Evolutionary conservation across 148 eudicot species (phyloP).

Genomic region (Chenopodium quinoa): DNA sequence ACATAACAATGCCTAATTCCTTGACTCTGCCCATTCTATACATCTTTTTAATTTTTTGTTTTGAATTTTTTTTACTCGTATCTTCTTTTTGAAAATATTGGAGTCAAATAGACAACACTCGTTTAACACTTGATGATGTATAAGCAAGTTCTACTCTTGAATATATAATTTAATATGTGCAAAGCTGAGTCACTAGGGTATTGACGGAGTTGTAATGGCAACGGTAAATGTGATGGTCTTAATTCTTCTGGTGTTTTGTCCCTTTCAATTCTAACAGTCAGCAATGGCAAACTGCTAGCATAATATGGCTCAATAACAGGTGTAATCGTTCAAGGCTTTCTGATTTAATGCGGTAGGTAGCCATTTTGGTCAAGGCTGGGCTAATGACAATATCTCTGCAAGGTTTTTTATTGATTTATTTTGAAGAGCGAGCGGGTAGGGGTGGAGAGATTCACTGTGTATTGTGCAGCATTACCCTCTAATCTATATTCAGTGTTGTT

Average conservation of each 20-base stretch:
- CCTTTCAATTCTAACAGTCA: neutral
- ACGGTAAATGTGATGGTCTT: neutral
- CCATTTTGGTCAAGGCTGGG: neutral
- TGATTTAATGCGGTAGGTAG: neutral
- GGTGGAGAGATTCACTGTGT: neutral
- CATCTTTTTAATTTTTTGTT: neutral
- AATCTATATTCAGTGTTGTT: neutral
- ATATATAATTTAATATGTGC: neutral
- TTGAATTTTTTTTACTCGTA: neutral
- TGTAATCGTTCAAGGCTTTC: neutral
- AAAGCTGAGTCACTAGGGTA: neutral
- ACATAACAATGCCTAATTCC: neutral
- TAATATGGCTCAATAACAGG: neutral
- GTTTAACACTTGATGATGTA: neutral
- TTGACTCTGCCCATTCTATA: neutral
- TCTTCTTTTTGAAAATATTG: neutral
- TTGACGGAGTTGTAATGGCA: neutral
- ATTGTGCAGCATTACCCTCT: neutral
- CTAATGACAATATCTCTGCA: neutral
- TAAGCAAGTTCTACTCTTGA: neutral
- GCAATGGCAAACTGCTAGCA: neutral
- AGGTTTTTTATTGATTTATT: no score
- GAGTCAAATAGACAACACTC: neutral
- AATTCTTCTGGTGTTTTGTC: neutral
- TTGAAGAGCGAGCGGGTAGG: no score